These are phyloP conservation scores for Medicago ruthenica DNA, from an alignment of 306 rosid genomes.

Conservation along the genomic window DNA sequence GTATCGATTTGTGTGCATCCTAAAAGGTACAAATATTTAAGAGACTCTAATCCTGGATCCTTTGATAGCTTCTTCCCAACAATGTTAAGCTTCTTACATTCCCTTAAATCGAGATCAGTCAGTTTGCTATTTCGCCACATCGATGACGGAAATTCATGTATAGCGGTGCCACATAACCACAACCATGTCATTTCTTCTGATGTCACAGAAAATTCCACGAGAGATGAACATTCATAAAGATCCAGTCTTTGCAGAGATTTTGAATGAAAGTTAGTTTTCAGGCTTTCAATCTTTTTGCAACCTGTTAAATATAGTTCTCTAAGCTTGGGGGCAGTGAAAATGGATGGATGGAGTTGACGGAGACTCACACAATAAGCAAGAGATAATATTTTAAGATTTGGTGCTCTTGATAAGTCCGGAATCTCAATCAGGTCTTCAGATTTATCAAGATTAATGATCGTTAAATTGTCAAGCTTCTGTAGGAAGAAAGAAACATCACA, in stretches of 20 bases:
- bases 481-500: too few relatives aligned
- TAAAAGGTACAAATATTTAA: neutral
- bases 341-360: neutral
- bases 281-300: neutral
- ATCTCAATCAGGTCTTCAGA: too few relatives aligned
- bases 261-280: neutral
- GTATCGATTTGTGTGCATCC: slow-evolving; percentile 18
- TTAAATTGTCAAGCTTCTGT: too few relatives aligned
- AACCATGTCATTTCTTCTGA: neutral
- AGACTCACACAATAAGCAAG: fast-evolving
- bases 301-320: fast-evolving
- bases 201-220: neutral
- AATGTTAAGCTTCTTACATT: neutral
- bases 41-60: neutral
- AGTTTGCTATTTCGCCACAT: slow-evolving; percentile 1
- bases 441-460: too few relatives aligned
- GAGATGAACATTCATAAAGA: neutral
- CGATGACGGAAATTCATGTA: slow-evolving; percentile 8
- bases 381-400: too few relatives aligned
- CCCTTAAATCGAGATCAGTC: fast-evolving
- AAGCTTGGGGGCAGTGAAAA: slow-evolving; percentile 6
- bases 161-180: neutral
- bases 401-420: too few relatives aligned
- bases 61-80: neutral
- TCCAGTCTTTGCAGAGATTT: neutral